Evolutionary conservation across 106 monocot genomes (phyloP), one percentile per base, ranked within the genome.

Genomic region (Chionographis japonica): DNA sequence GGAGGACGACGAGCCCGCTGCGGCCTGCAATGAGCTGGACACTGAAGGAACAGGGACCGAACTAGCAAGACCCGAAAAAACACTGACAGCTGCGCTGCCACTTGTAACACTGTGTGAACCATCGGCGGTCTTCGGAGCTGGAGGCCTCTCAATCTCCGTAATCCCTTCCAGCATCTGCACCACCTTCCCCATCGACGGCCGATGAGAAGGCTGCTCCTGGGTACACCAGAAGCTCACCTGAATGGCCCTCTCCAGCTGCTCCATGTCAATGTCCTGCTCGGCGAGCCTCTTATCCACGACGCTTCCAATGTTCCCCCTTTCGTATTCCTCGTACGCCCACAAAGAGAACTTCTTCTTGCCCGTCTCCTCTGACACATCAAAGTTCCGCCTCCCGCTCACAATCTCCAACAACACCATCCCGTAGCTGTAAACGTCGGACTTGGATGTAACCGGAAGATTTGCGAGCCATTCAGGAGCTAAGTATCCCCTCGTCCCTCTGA

Each of bases 401-500:
- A 84, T 85, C 77, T 95, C 95, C 10, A 95, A 65, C 60, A 95
- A 50, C 38, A 95, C 88, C 95, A 95, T 91, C 12, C 95, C 91
- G 14, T 76, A 95, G 81, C 95, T 88, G 68, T 81, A 95, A 7
- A 95, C 91, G 54, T 91, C 95, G 3, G 95, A 88, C 50, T 91
- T 95, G 2, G 95, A 63, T 0, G 95, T 95, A 49, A 95, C 76
- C 0, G 88, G 83, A 6, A 88, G 72, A 63, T 91, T 88, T 1
- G 88, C 90, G 4, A 95, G 85, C 95, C 95, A 95, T 71, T 95
- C 95, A 0, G 95, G 95, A 7, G 91, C 91, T 3, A 95, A 53
- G 57, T 95, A 95, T 0, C 95, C 95, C 27, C 90, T 81, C 0
- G 95, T 95, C 16, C 95, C 91, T 15, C 91, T 70, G 9, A 95